phyloP scores from a whole-genome alignment of 2,329 filamentous ascomycete genomes.

The Xylariaceae sp. region DNA sequence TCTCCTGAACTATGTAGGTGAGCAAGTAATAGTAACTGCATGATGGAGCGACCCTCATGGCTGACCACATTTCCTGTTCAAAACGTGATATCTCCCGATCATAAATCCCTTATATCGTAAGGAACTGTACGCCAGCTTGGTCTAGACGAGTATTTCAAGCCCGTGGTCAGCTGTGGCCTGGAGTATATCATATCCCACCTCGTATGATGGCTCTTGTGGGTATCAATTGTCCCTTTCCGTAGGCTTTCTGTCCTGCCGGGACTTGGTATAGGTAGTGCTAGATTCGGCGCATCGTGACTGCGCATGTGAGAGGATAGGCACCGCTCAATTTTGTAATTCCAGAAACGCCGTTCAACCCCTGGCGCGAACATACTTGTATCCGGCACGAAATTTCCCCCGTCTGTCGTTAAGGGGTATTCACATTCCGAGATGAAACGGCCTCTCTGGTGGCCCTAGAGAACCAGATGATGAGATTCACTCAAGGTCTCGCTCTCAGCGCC shows the following conservation, averaged over 20 bases:
- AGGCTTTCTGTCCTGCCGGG: not conserved
- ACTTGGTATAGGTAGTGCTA: not conserved
- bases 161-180: not conserved
- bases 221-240: not conserved
- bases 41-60: not conserved
- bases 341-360: too few relatives aligned
- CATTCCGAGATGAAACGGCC: too few relatives aligned
- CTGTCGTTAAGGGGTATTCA: too few relatives aligned
- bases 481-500: slow-evolving; percentile 56
- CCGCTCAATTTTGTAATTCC: not conserved
- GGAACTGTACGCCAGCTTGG: too few relatives aligned
- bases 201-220: not conserved
- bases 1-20: not conserved
- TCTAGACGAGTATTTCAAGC: too few relatives aligned
- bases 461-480: not conserved
- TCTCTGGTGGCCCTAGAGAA: too few relatives aligned
- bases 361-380: too few relatives aligned
- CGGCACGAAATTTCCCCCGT: too few relatives aligned
- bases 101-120: not conserved
- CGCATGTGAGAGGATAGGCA: not conserved
- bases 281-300: not conserved
- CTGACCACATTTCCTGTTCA: not conserved
- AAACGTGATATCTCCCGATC: not conserved
- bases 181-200: not conserved
- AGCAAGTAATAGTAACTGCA: not conserved